Evolutionary conservation across 257 asterid genomes (phyloP).

Genomic region (Ilex asprella): DNA sequence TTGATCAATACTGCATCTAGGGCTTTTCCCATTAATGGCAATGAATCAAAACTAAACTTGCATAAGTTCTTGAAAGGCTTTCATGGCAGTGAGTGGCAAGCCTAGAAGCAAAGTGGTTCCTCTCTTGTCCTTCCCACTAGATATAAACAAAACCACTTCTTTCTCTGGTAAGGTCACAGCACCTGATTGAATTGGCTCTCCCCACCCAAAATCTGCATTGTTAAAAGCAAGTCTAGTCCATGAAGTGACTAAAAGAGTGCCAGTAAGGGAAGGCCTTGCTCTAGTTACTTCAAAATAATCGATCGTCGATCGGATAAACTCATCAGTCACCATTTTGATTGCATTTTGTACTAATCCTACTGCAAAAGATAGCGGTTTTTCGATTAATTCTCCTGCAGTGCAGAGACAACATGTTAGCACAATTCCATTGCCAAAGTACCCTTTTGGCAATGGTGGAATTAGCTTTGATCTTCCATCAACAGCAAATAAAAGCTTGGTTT

Average conservation of each 20-base stretch:
- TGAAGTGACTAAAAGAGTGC: slow-evolving; percentile 12
- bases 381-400: slow-evolving; percentile 15
- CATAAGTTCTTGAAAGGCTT: slow-evolving; percentile 12
- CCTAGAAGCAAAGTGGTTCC: slow-evolving; percentile 16
- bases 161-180: slow-evolving; percentile 16
- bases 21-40: no score
- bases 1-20: no score
- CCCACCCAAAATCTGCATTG: slow-evolving; percentile 22
- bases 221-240: slow-evolving; percentile 16
- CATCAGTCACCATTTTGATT: slow-evolving; percentile 12
- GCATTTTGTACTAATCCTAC: slow-evolving; percentile 12
- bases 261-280: slow-evolving; percentile 17
- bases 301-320: slow-evolving; percentile 13
- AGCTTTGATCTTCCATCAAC: slow-evolving; percentile 15
- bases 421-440: slow-evolving; percentile 17
- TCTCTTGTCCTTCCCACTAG: slow-evolving; percentile 12
- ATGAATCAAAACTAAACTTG: not conserved
- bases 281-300: slow-evolving; percentile 17
- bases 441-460: slow-evolving; percentile 13
- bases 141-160: slow-evolving; percentile 12
- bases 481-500: slow-evolving; percentile 19
- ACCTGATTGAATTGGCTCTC: slow-evolving; percentile 14
- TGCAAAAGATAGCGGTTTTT: slow-evolving; percentile 14
- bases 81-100: slow-evolving; percentile 19
- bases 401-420: slow-evolving; percentile 5